Percentiles rank a stretch among this genome's conserved stretches.
Evolutionary conservation across 78 protist species (phyloP).

Genomic region (Neovahlkampfia damariscottae): DNA sequence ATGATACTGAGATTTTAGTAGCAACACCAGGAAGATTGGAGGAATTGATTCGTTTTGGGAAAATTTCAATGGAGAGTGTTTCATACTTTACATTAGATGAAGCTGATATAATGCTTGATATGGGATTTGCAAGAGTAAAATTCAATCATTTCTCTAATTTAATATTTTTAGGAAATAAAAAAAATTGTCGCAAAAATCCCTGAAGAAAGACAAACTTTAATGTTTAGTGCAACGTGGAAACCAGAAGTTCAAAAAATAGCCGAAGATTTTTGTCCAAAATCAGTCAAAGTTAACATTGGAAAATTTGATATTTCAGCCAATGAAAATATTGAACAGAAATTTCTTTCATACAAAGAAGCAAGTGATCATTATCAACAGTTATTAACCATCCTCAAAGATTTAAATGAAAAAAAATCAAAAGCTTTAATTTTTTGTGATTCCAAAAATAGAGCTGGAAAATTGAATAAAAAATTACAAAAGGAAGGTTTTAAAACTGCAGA

Average conservation of each 20-base stretch:
- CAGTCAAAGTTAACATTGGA: conserved; percentile 29
- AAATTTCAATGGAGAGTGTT: conserved; percentile 61
- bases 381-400: background rate
- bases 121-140: conserved; percentile 95
- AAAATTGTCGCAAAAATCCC: conserved; percentile 13
- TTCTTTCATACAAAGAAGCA: conserved; percentile 21
- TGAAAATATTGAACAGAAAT: conserved; percentile 1
- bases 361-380: conserved; percentile 14
- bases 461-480: too few species aligned
- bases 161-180: conserved; percentile 59
- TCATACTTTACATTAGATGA: conserved; percentile 84
- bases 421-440: conserved; percentile 17
- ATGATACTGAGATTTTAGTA: conserved; percentile 71
- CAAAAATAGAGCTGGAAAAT: background rate
- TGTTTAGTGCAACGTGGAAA: conserved; percentile 30
- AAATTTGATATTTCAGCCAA: conserved; percentile 14
- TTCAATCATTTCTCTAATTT: too few species aligned
- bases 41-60: conserved; percentile 71
- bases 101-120: conserved; percentile 97
- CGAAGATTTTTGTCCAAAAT: background rate
- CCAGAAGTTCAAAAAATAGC: conserved; percentile 20
- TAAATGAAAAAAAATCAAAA: conserved; percentile 52
- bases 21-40: conserved; percentile 99
- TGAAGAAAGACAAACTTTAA: conserved; percentile 13
- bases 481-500: conserved; percentile 30